Evolutionary conservation across 805 yeast genomes (phyloP), one percentile per base, ranked within the genome.

Genomic region (Metschnikowia aberdeeniae): DNA sequence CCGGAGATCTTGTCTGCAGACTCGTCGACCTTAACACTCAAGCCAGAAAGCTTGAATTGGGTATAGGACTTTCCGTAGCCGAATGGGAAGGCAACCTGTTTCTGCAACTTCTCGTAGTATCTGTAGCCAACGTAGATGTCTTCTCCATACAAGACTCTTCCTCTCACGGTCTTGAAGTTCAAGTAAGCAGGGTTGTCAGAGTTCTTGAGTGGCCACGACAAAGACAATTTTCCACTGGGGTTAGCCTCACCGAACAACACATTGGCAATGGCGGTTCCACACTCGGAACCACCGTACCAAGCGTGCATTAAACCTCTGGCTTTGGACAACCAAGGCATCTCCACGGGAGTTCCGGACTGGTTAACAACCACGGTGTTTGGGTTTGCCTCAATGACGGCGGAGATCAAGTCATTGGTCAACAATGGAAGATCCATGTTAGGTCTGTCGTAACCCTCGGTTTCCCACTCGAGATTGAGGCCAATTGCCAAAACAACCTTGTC

Each of bases 1-100:
- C 67, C 73, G 1, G 53, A 60, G 9, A 64, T 43, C 19, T 51
- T 44, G 26, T 64, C 61, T 7, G 59, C 68, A 11, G 56, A 61
- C 19, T 50, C 55, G 13, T 47, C 44, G 6, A 51, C 42, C 4
- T 32, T 17, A 6, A 70, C 70, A 20, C 50, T 45, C 57, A 78
- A 62, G 47, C 73, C 61, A 6, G 62, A 56, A 48, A 76, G 59
- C 28, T 60, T 64, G 54, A 80, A 82, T 0, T 69, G 52, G 17
- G 85, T 75, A 64, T 80, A 82, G 1, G 86, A 80, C 49, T 81
- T 68, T 39, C 86, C 86, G 53, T 61, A 70, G 4, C 86, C 86
- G 60, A 82, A 82, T 35, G 85, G 81, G 67, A 73, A 81, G 40
- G 74, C 65, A 5, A 77, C 80, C 24, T 68, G 68, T 34, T 60